Conservation (phyloP, 1,284 basidiomycete species). For the Abortiporus biennis region DNA sequence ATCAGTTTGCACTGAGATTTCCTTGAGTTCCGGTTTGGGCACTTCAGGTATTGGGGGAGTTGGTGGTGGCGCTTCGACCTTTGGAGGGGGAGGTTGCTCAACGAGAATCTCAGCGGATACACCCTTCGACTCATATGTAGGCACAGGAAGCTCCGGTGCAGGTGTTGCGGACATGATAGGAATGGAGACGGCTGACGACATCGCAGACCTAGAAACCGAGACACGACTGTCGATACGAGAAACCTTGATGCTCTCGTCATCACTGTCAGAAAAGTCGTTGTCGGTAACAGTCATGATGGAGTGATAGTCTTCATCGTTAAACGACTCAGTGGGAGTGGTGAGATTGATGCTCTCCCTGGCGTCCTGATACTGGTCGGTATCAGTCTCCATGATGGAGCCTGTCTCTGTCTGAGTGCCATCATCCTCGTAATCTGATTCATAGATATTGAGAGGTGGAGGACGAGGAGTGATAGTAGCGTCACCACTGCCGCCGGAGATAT, state of each 20-base stretch:
- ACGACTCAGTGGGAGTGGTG: slow-evolving; percentile 46
- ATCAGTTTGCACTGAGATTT: slow-evolving; percentile 77
- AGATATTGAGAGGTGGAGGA: slow-evolving; percentile 25
- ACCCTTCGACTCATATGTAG: slow-evolving; percentile 34
- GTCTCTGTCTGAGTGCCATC: slow-evolving; percentile 57
- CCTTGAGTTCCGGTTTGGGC: slow-evolving; percentile 56
- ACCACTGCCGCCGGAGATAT: slow-evolving; percentile 24
- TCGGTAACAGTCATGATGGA: slow-evolving; percentile 70
- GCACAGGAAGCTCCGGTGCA: slow-evolving; percentile 8
- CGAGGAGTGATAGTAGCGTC: slow-evolving; percentile 41
- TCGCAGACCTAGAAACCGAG: slow-evolving; percentile 25
- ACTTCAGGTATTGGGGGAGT: slow-evolving; percentile 17
- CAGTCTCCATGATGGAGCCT: slow-evolving; percentile 60
- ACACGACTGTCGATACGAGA: slow-evolving; percentile 39
- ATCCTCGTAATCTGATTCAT: slow-evolving; percentile 40
- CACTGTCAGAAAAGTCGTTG: slow-evolving; percentile 46
- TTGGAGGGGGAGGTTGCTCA: slow-evolving; percentile 14
- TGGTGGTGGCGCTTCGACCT: slow-evolving; percentile 6
- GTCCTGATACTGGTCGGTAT: slow-evolving; percentile 78
- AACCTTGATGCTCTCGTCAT: slow-evolving; percentile 65
- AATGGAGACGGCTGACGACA: slow-evolving; percentile 16
- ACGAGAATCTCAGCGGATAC: slow-evolving; percentile 28
- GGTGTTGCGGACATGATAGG: slow-evolving; percentile 12
- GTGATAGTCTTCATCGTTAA: slow-evolving; percentile 72
- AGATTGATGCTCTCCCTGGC: slow-evolving; percentile 69